These are phyloP conservation scores for Rubus idaeus DNA, from an alignment of 306 rosid species.

Conservation along the genomic window DNA sequence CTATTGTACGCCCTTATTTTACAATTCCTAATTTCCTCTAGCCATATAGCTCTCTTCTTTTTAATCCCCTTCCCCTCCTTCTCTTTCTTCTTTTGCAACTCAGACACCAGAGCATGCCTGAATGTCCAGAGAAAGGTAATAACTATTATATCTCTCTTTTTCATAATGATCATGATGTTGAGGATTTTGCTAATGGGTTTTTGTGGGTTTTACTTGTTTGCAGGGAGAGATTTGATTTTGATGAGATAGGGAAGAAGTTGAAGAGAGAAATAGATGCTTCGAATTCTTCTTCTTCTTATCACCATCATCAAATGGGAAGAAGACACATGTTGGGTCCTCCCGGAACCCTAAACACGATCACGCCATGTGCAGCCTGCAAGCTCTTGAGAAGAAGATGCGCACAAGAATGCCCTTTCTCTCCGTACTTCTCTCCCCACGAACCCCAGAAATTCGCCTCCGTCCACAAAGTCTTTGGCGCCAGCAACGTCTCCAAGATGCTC, in stretches of 20 bases:
- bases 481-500: constrained; percentile 97
- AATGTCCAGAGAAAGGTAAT: constrained; percentile 99
- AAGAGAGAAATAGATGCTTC: constrained; percentile 78
- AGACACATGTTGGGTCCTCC: constrained; percentile 78
- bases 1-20: constrained; percentile 41
- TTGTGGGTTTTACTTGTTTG: background rate
- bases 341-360: constrained; percentile 86
- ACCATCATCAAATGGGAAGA: constrained; percentile 58
- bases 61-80: constrained; percentile 28
- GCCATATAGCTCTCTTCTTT: background rate
- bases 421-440: constrained; percentile 94
- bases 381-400: constrained; percentile 91
- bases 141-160: background rate
- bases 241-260: constrained; percentile 82
- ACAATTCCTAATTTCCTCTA: constrained; percentile 4
- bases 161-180: background rate
- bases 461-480: constrained; percentile 95
- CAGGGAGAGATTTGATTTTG: constrained; percentile 71
- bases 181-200: background rate
- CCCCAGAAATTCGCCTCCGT: constrained; percentile 97
- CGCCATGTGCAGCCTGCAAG: constrained; percentile 98
- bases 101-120: constrained; percentile 75
- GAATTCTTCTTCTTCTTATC: constrained; percentile 4
- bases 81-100: constrained; percentile 36
- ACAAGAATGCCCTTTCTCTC: constrained; percentile 95